These are phyloP conservation scores for Eucalyptus shirleyi DNA, from an alignment of 345 rosid species.

Conservation along the genomic window DNA sequence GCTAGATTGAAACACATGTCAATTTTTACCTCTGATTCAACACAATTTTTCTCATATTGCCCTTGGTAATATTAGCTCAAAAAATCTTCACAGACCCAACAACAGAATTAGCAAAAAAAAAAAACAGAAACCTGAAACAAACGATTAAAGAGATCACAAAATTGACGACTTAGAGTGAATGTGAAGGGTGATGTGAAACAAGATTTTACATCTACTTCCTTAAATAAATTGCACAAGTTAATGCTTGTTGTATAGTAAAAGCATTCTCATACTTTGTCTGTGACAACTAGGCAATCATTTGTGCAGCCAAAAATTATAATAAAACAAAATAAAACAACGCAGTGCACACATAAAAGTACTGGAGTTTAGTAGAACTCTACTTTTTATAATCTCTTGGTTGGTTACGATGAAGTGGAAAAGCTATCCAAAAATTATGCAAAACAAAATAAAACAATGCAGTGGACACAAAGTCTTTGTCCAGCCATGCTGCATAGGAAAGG, in stretches of 20 bases:
- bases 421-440: neutral
- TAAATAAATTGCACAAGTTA: neutral
- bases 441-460: neutral
- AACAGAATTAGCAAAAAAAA: no score
- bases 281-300: slow-evolving; percentile 40
- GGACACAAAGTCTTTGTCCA: neutral
- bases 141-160: neutral
- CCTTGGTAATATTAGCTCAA: accelerated
- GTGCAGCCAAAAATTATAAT: slow-evolving; percentile 3
- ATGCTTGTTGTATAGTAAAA: neutral
- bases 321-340: no score
- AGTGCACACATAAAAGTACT: neutral
- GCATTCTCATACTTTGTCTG: slow-evolving; percentile 22
- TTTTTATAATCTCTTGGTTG: neutral
- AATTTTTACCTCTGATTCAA: no score
- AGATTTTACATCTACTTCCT: neutral
- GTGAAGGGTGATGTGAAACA: neutral
- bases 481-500: neutral
- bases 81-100: no score
- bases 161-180: neutral
- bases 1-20: no score
- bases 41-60: no score
- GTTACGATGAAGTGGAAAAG: neutral
- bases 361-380: neutral
- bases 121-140: no score